phyloP scores from a whole-genome alignment of 345 rosid genomes.

The Erysimum cheiranthoides region DNA sequence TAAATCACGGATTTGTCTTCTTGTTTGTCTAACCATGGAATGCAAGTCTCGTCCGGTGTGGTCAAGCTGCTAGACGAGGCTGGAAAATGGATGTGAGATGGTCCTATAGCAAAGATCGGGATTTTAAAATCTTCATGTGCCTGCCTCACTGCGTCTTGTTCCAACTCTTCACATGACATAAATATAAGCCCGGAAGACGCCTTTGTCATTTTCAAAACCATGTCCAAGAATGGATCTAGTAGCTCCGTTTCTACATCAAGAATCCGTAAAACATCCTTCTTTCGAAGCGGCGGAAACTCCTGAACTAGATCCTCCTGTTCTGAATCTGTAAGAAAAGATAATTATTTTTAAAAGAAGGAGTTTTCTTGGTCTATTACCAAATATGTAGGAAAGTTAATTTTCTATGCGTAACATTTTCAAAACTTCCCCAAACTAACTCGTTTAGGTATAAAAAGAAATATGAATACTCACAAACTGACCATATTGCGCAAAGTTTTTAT shows the following conservation, averaged over 20 bases:
- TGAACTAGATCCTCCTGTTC: slow-evolving; percentile 31
- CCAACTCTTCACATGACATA: slow-evolving; percentile 69
- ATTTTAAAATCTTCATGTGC: slow-evolving; percentile 45
- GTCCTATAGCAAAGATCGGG: slow-evolving; percentile 64
- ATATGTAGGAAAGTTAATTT: neutral
- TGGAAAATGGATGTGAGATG: slow-evolving; percentile 37
- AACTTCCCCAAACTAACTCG: neutral
- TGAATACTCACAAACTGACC: too few relatives aligned
- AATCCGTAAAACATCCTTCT: slow-evolving; percentile 30
- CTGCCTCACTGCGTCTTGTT: slow-evolving; percentile 56
- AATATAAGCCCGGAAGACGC: slow-evolving; percentile 57
- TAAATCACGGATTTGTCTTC: slow-evolving; percentile 49
- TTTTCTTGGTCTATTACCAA: neutral
- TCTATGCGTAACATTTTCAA: neutral
- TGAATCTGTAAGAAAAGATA: neutral
- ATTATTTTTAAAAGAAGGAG: neutral
- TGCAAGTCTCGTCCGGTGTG: slow-evolving; percentile 49
- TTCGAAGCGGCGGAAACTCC: slow-evolving; percentile 39
- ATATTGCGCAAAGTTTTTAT: too few relatives aligned
- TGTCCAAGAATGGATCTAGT: slow-evolving; percentile 15
- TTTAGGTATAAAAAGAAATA: neutral
- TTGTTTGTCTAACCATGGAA: slow-evolving; percentile 56
- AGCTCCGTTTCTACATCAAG: slow-evolving; percentile 9
- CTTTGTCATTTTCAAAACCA: slow-evolving; percentile 28
- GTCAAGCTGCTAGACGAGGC: slow-evolving; percentile 46